Conservation (phyloP, 1,284 basidiomycete species). For the Ustilago cynodontis region DNA sequence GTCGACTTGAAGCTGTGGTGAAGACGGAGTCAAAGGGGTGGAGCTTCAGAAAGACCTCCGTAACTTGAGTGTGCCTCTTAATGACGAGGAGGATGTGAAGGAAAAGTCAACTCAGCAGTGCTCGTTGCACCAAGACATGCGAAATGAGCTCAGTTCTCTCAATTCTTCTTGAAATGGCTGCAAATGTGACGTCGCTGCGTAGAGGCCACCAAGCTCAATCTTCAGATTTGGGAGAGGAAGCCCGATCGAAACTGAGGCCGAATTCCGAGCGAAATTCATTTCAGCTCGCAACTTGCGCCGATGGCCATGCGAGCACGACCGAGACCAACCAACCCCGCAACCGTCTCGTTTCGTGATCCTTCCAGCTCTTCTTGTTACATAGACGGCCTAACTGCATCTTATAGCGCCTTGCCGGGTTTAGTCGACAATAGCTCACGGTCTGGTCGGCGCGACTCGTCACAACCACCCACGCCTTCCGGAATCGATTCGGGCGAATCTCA, state of each 20-base stretch:
- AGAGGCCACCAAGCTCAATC: background rate
- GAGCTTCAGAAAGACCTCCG: too few species aligned
- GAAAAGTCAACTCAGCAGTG: background rate
- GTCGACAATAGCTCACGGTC: too few species aligned
- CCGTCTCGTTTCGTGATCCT: background rate
- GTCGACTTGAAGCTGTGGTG: too few species aligned
- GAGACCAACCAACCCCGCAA: constrained; percentile 1
- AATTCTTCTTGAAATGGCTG: background rate
- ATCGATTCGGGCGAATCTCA: background rate
- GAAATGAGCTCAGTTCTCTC: background rate
- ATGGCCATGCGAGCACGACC: background rate
- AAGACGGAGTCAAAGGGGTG: too few species aligned
- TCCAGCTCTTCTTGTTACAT: background rate
- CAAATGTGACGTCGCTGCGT: constrained; percentile 5
- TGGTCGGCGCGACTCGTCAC: too few species aligned
- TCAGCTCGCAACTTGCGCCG: too few species aligned
- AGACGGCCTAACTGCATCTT: too few species aligned
- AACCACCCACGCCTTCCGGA: background rate
- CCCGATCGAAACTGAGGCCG: background rate
- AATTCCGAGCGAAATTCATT: background rate
- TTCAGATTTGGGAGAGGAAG: background rate
- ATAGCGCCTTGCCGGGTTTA: too few species aligned
- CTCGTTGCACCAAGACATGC: background rate
- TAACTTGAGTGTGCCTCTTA: background rate
- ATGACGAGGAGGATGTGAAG: background rate